These are phyloP conservation scores for Trichomonascaceae sp. DNA, from an alignment of 1,139 yeast genomes.

Conservation along the genomic window DNA sequence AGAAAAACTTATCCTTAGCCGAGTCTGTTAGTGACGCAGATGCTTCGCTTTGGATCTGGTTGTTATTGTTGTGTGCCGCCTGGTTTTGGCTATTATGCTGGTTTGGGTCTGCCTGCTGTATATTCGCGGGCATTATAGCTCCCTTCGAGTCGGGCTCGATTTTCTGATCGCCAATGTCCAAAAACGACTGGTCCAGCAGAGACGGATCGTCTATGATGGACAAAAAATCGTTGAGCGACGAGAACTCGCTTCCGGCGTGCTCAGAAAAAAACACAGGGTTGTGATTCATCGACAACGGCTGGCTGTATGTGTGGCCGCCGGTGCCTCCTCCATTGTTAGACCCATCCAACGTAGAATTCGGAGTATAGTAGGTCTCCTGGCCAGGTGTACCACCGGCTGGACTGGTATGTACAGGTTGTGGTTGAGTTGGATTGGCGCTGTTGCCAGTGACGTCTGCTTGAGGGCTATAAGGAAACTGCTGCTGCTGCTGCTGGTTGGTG, in stretches of 20 bases:
- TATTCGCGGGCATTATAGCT: not conserved
- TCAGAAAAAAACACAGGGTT: constrained; percentile 66
- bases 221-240: constrained; percentile 77
- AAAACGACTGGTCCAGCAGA: constrained; percentile 8
- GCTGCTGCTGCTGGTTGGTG: not conserved
- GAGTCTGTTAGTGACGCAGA: constrained; percentile 50
- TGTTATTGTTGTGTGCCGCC: constrained; percentile 1
- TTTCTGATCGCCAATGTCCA: constrained; percentile 4
- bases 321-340: not conserved
- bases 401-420: not conserved
- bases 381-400: not conserved
- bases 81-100: constrained; percentile 3
- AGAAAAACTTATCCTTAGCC: constrained; percentile 83
- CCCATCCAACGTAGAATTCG: too few species aligned
- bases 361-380: not conserved
- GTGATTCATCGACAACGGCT: constrained; percentile 18
- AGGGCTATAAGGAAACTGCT: too few species aligned
- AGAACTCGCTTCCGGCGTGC: constrained; percentile 87
- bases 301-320: constrained; percentile 3
- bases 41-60: too few species aligned
- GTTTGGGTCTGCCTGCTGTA: constrained; percentile 5
- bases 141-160: not conserved
- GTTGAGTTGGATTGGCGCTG: not conserved
- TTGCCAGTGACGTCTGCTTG: not conserved
- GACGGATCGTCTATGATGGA: constrained; percentile 85